A percentile compares a stretch with the other conserved stretches of the same genome.
Conservation (phyloP, 108 stramenopile genomes). For the Conticribra weissflogii region DNA sequence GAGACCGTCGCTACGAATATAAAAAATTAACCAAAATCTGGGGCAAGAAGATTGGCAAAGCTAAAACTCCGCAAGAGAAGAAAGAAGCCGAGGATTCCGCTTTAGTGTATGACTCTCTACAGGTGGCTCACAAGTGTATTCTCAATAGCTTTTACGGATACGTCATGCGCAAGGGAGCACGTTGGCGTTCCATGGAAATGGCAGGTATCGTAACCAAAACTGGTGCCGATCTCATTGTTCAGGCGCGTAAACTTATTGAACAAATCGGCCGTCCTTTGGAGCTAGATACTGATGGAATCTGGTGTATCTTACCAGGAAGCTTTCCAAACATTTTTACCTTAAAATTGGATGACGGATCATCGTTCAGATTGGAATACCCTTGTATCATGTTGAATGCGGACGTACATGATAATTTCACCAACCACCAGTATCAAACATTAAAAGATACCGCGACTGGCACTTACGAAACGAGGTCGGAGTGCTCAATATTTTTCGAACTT, state of each 20-base stretch:
- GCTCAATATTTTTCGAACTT: constrained; percentile 99
- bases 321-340: constrained; percentile 96
- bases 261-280: constrained; percentile 98
- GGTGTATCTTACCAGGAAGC: constrained; percentile 98
- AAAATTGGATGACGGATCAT: constrained; percentile 71
- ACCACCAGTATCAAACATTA: constrained; percentile 97
- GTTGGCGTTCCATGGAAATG: constrained; percentile 99
- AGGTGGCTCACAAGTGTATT: constrained; percentile 99
- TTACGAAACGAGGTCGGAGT: constrained; percentile 93
- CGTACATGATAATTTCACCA: constrained; percentile 98
- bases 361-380: constrained; percentile 92
- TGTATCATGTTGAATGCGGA: constrained; percentile 99
- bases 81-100: constrained; percentile 94
- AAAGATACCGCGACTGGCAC: constrained; percentile 81
- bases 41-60: constrained; percentile 89
- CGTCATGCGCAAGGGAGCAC: constrained; percentile 99
- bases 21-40: constrained; percentile 97
- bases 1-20: constrained; percentile 98
- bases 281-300: constrained; percentile 99
- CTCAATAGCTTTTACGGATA: constrained; percentile 98
- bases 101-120: constrained; percentile 96
- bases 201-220: constrained; percentile 99
- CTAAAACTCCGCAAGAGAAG: constrained; percentile 78
- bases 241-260: constrained; percentile 93
- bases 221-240: constrained; percentile 97